A percentile compares a stretch with the other conserved stretches of the same genome.
phyloP scores from a whole-genome alignment of 164 flowering plant genomes.

The Stephania cephalantha region DNA sequence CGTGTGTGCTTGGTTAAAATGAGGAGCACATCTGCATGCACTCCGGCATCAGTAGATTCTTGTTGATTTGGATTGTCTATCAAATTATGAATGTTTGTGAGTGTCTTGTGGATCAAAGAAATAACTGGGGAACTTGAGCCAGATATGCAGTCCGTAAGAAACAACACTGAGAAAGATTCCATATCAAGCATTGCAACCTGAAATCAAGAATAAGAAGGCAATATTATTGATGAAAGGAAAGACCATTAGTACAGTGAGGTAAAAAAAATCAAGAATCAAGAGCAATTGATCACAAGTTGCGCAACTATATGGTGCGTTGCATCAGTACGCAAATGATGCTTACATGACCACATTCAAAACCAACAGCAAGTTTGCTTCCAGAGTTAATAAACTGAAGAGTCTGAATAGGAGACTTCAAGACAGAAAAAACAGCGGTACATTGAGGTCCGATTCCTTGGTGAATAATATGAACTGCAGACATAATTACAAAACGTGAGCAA shows the following conservation, averaged over 20 bases:
- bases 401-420: conserved; percentile 54
- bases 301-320: background rate
- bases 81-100: conserved; percentile 13
- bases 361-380: conserved; percentile 68
- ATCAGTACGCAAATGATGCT: conserved; percentile 22
- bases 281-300: background rate
- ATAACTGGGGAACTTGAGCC: conserved; percentile 42
- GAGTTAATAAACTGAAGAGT: conserved; percentile 35
- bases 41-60: conserved; percentile 19
- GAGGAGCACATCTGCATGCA: conserved; percentile 29
- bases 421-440: conserved; percentile 46
- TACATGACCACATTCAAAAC: conserved; percentile 72
- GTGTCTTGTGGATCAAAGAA: conserved; percentile 34
- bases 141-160: conserved; percentile 36
- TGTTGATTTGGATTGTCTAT: conserved; percentile 28
- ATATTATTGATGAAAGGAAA: background rate
- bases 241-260: background rate
- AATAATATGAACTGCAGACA: conserved; percentile 40
- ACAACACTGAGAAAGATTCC: conserved; percentile 40
- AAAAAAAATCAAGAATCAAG: background rate
- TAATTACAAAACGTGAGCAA: background rate
- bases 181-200: conserved; percentile 74
- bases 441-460: conserved; percentile 37
- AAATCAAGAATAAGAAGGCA: conserved; percentile 14
- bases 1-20: conserved; percentile 56